A percentile compares a stretch with the other conserved stretches of the same genome.
phyloP scores from a whole-genome alignment of 177 flowering plant genomes.

The Vitis hybrid region DNA sequence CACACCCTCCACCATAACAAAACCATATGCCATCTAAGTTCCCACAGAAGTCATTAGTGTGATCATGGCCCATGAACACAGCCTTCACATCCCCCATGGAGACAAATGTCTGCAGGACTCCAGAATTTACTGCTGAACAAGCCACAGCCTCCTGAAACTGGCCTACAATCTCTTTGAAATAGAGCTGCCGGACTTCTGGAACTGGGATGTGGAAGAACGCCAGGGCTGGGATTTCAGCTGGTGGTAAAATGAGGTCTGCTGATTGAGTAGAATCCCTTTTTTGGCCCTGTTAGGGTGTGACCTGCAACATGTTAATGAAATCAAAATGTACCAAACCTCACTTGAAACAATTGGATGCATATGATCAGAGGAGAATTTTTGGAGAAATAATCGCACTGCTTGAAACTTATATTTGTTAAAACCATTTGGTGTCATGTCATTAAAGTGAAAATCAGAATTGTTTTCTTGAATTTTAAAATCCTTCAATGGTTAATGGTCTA shows the following conservation, averaged over 20 bases:
- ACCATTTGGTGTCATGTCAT: no score
- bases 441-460: no score
- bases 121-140: constrained; percentile 69
- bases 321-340: no score
- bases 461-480: no score
- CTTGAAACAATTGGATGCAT: no score
- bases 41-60: constrained; percentile 87
- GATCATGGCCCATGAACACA: constrained; percentile 90
- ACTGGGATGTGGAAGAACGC: constrained; percentile 92
- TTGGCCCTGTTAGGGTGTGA: no score
- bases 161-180: constrained; percentile 43
- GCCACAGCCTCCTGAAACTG: constrained; percentile 71
- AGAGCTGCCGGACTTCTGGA: constrained; percentile 67
- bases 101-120: constrained; percentile 61
- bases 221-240: constrained; percentile 38
- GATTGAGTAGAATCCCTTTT: no score
- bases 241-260: not conserved
- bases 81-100: constrained; percentile 74
- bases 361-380: no score
- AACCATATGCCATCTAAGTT: constrained; percentile 69
- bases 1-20: constrained; percentile 89
- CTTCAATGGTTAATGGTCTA: no score
- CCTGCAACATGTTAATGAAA: no score
- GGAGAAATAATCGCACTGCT: no score
- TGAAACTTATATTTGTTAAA: no score